Evolutionary conservation across 1,139 yeast species (phyloP), one percentile per base, ranked within the genome.

Genomic region (Geotrichum phurueaensis): DNA sequence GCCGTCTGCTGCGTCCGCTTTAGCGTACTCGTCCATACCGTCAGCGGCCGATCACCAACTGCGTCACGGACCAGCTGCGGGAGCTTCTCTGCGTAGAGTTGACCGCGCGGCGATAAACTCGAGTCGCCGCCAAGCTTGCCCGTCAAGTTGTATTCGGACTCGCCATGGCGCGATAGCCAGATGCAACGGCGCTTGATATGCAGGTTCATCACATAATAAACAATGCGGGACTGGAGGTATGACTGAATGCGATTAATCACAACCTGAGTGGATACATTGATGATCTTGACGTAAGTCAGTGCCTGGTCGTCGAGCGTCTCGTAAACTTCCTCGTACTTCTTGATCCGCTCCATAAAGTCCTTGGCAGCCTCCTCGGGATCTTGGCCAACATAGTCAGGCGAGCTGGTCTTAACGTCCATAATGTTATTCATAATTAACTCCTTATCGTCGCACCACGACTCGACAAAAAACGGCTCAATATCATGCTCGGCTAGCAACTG

Each of bases 51-150:
- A 63, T 89, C 94, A 5, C 91, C 94, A 57, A 89, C 84, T 6
- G 91, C 87, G 66, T 85, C 81, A 61, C 79, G 79, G 2, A 91
- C 95, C 65, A 94, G 73, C 51, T 84, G 86, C 0, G 97, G 97
- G 63, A 94, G 80, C 73, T 86, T 89, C 60, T 81, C 78, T 5
- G 98, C 96, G 71, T 94, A 94, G 69, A 86, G 78, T 77, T 87
- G 81, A 7, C 99, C 99, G 57, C 99, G 81, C 64, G 86, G 87
- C 52, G 95, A 86, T 62, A 94, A 79, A 68, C 87, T 83, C 2
- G 97, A 90, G 76, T 94, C 98, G 29, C 99, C 99, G 33, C 99
- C 99, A 65, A 94, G 87, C 75, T 91, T 91, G 43, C 97, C 97
- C 56, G 94, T 91, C 66, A 94, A 80, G 73, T 94, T 94, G 77